Conservation (phyloP, 1,284 basidiomycete genomes). For the Rhodotorula glutinis region DNA sequence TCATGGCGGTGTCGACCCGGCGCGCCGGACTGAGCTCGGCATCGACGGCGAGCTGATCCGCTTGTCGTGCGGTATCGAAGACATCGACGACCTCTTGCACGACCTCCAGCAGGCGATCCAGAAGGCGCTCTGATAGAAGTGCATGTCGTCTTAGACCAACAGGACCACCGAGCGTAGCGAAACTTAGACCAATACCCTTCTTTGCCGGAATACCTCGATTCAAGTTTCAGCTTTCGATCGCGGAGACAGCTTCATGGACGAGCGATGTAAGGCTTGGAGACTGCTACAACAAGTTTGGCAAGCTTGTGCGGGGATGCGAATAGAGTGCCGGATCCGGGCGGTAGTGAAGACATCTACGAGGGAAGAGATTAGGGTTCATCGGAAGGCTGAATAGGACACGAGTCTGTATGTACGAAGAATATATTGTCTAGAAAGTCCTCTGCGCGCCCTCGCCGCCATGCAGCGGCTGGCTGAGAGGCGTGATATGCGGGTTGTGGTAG, state of each 20-base stretch:
- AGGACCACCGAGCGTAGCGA: too few relatives aligned
- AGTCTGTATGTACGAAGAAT: too few relatives aligned
- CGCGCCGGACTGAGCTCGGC: conserved; percentile 65
- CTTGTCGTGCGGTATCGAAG: conserved; percentile 84
- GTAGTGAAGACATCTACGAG: too few relatives aligned
- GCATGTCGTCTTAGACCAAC: too few relatives aligned
- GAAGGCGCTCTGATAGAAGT: conserved; percentile 43
- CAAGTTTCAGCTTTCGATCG: neutral
- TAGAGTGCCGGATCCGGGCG: too few relatives aligned
- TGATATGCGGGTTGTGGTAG: neutral
- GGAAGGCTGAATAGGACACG: too few relatives aligned
- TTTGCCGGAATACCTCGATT: too few relatives aligned
- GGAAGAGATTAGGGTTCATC: too few relatives aligned
- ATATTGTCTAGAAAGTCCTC: conserved; percentile 52
- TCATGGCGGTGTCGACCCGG: conserved; percentile 58
- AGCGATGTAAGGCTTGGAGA: too few relatives aligned
- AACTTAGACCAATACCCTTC: neutral
- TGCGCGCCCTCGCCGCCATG: neutral
- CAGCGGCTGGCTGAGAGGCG: neutral
- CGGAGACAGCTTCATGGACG: too few relatives aligned
- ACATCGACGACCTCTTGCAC: conserved; percentile 71
- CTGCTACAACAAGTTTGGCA: too few relatives aligned
- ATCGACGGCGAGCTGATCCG: conserved; percentile 79
- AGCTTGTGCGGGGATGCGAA: too few relatives aligned
- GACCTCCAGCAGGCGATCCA: conserved; percentile 71